Base-by-base conservation (phyloP, 208 protist genomes). In the Leishmania tarentolae region DNA sequence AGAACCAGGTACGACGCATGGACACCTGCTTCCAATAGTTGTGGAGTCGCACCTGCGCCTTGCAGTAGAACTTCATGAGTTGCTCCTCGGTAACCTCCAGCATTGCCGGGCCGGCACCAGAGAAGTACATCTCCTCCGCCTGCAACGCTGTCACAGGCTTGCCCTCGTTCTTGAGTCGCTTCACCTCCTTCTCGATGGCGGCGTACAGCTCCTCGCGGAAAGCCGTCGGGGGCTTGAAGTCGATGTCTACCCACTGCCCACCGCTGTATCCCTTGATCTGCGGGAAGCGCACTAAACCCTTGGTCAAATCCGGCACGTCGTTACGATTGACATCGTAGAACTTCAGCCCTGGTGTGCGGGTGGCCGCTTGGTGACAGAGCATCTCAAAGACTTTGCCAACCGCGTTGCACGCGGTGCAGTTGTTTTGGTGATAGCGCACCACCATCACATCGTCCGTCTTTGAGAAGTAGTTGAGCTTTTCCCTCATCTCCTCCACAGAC, bases 101-200 rank as follows among this genome's bases (percentile, higher is more conserved):
- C 90, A 97, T 97, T 2, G 93, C 88, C 19, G 93, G 91, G 1
- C 90, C 93, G 7, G 93, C 86, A 0, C 88, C 88, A 9, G 91
- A 92, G 75, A 92, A 97, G 78, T 97, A 97, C 93, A 97, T 97
- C 84, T 97, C 93, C 81, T 97, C 92, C 79, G 93, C 86, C 84
- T 97, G 89, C 52, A 95, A 88, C 44, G 93, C 93, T 4, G 90
- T 97, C 61, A 97, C 89, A 0, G 93, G 91, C 42, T 72, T 76
- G 46, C 91, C 92, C 9, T 73, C 78, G 52, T 90, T 80, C 83
- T 92, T 91, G 5, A 86, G 85, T 3, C 76, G 72, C 79, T 84
- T 68, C 69, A 95, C 91, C 75, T 97, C 91, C 42, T 75, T 73
- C 81, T 94, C 88, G 3, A 97, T 85, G 7, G 88, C 84, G 24